Base-by-base conservation (phyloP, 495 filamentous ascomycete species). In the Penicillium soppii region DNA sequence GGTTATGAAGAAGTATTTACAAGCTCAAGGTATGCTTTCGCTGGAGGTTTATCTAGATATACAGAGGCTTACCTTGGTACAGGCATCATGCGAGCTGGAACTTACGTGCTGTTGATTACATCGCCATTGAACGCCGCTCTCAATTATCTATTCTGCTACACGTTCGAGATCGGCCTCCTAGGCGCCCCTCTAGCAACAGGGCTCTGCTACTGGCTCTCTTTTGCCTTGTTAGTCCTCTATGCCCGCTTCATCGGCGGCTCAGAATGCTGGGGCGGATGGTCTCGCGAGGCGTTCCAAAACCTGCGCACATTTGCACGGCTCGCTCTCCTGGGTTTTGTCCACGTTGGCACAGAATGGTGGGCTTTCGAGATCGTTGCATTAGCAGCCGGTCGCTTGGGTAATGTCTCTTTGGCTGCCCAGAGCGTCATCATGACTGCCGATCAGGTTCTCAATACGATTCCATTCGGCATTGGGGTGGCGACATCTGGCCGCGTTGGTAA, bases 331-430 rank as follows among this genome's bases (percentile, higher is more conserved):
- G 92, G 92, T 5, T 73, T 95, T 36, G 64, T 96, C n/a, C 92
- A 95, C 58, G 87, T 96, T 19, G 92, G 92, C 7, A 95, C 89
- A 0, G 91, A 96, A 69, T 95, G 91, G 91, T 95, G 91, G 91
- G 91, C 91, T 0, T 95, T 95, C 57, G 91, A 95, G 69, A 95
- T 97, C 48, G 91, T 96, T n/a, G 90, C 91, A 1, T 75, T 97
- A 0, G 91, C 86, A 2, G 92, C 92, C 4, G 92, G 92, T 8
- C 78, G 84, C 7, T 77, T 97, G 0, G 91, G 91, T 7, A 94
- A 88, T 0, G 85, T 94, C 32, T 77, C 91, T 0, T 77, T 96
- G 0, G 92, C 92, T 9, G 85, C 91, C 0, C 92, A 97, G 63
- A 88, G 84, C 52, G 91, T 97, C 30, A 92, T 96, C 67, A 95